Base-by-base conservation (phyloP, 306 rosid genomes). In the Malus orientalis region DNA sequence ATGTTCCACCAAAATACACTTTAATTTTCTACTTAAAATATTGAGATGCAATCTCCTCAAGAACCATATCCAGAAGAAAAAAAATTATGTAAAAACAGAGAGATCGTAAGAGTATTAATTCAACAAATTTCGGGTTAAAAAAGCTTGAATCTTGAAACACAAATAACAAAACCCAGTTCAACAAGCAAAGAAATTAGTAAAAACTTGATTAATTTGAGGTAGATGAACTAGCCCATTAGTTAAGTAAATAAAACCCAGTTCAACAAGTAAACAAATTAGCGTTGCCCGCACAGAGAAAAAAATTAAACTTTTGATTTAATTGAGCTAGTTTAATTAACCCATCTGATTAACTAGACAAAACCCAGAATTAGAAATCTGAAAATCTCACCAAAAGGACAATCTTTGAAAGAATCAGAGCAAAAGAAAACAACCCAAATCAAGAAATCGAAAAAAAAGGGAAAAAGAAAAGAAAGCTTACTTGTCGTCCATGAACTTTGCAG, bases 401-500 rank as follows among this genome's bases (percentile, higher is more conserved):
- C 16, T 60, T 16, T 18, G 2, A 25, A 19, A 6, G 4, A 42
- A n/a, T 22, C 5, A n/a, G 20, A 12, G 38, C 12, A 42, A 27
- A 4, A 6, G 16, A 20, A 36, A 54, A 32, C 6, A 68, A 15
- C 6, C 68, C 40, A 64, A 63, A 1, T 25, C 25, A 15, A 61
- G 14, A 61, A 51, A 49, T 22, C 15, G 18, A 18, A 74, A 57
- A n/a, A 54, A 10, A 10, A 20, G 6, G 51, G 5, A 13, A 9
- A 7, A 4, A 33, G 49, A 10, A 62, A 14, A 16, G 11, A 5
- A 57, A 25, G 75, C 90, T 87, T 75, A 93, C 98, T 85, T 42
- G 83, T 93, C 98, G 76, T 93, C 98, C 98, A 93, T 89, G 93
- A 93, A 91, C 84, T 93, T 93, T 3, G 96, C 96, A 75, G 98